Evolutionary conservation across 2,329 filamentous ascomycete species (phyloP), one percentile per base, ranked within the genome.

Genomic region (Fusarium haematococcum): DNA sequence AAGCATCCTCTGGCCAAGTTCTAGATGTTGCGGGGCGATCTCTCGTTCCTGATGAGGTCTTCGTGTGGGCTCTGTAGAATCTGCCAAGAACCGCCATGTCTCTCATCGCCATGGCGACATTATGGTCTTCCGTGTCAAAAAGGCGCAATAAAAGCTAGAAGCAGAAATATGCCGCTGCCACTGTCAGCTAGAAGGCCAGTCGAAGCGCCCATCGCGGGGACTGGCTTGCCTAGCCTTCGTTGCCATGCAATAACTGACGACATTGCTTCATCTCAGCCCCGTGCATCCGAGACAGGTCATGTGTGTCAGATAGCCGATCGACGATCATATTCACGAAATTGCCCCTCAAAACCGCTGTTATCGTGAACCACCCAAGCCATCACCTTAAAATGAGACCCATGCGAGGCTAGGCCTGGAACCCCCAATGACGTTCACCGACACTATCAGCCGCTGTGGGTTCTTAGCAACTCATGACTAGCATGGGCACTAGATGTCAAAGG

Each of bases 251-350:
- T 30, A 33, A 35, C 35, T 67, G 68, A 74, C 63, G 37, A 52
- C 57, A 72, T 65, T 62, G 57, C 67, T 57, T 68, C 63, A 58
- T 32, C 20, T 57, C 32, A 68, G 57, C 63, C 39, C 67, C 67
- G 65, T 73, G 67, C 61, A 58, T 60, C 56, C 35, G 57, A 60
- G 48, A 68, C 45, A 68, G 64, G 58, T 66, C 67, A 75, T 69
- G 63, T 69, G 71, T 63, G 59, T 67, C 70, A 76, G 77, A 78
- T 78, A 76, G 68, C 73, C 77, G 76, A 78, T 74, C 65, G 75
- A 70, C 70, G 77, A 78, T 77, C 77, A 72, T 43, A 48, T 45
- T 58, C 59, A 66, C 64, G 56, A 69, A 66, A 64, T 62, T 59
- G 57, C 37, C 60, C 61, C 35, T 63, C 41, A 57, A 69, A 78